These are phyloP conservation scores for Hypoxylon fragiforme DNA, from an alignment of 495 filamentous ascomycete genomes.

Conservation along the genomic window DNA sequence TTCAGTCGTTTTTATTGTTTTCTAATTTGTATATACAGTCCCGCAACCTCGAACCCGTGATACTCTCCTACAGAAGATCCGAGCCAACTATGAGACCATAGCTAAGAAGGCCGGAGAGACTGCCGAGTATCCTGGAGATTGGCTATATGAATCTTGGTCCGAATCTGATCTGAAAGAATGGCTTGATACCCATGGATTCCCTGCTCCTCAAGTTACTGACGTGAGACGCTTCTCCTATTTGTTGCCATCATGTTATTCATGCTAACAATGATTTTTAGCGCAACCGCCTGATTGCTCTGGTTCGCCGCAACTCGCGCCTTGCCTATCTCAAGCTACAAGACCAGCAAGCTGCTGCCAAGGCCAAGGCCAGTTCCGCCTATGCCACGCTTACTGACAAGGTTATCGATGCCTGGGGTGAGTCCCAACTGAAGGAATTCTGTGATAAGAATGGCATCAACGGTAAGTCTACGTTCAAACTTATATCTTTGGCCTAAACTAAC, in stretches of 20 bases:
- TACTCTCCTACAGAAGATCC: slow-evolving; percentile 72
- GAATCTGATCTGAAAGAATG: slow-evolving; percentile 64
- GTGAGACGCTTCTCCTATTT: slow-evolving; percentile 26
- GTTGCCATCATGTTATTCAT: neutral
- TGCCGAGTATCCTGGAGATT: slow-evolving; percentile 86
- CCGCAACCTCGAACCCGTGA: slow-evolving; percentile 88
- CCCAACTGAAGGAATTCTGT: slow-evolving; percentile 85
- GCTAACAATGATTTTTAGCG: slow-evolving; percentile 47
- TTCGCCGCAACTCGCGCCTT: slow-evolving; percentile 87
- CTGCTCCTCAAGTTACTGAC: slow-evolving; percentile 81
- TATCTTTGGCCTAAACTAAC: slow-evolving; percentile 46
- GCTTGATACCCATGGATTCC: slow-evolving; percentile 87
- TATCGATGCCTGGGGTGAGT: slow-evolving; percentile 88
- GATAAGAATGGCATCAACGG: slow-evolving; percentile 78
- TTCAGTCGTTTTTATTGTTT: no score
- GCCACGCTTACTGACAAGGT: slow-evolving; percentile 76
- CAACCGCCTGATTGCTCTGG: slow-evolving; percentile 82
- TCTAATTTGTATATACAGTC: slow-evolving; percentile 42
- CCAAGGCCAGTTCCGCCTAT: slow-evolving; percentile 69
- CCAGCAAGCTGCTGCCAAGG: slow-evolving; percentile 62
- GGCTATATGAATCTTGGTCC: slow-evolving; percentile 89
- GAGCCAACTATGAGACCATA: slow-evolving; percentile 76
- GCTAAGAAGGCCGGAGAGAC: slow-evolving; percentile 86
- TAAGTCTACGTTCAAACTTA: slow-evolving; percentile 11
- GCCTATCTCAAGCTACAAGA: slow-evolving; percentile 67